Conservation (phyloP, 2,329 filamentous ascomycete genomes). For the Aspergillus versicolor region DNA sequence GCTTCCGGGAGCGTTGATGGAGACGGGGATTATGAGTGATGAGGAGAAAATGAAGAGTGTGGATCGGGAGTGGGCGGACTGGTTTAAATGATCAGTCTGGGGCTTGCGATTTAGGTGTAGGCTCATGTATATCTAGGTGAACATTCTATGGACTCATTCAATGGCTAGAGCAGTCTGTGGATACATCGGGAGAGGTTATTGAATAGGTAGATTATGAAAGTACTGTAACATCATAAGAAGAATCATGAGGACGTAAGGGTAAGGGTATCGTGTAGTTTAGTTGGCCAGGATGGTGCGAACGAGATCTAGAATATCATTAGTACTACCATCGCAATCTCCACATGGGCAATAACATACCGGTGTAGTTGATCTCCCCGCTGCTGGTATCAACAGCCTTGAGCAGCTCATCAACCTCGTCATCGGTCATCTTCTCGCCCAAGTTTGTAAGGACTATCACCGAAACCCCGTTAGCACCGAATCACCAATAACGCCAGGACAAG, state of each 20-base stretch:
- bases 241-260: conserved; percentile 26
- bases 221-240: conserved; percentile 12
- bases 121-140: not conserved
- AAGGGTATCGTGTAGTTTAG: conserved; percentile 48
- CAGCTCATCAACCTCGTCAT: conserved; percentile 97
- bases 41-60: conserved; percentile 30
- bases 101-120: not conserved
- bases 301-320: conserved; percentile 59
- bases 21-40: conserved; percentile 56
- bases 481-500: not conserved
- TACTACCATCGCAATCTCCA: not conserved
- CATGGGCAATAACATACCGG: conserved; percentile 62
- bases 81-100: conserved; percentile 16
- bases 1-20: conserved; percentile 59
- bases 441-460: conserved; percentile 76
- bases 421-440: conserved; percentile 97
- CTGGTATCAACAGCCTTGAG: conserved; percentile 97
- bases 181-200: not conserved
- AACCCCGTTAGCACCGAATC: conserved; percentile 1
- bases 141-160: not conserved
- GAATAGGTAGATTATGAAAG: conserved; percentile 7
- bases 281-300: conserved; percentile 85
- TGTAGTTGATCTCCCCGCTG: conserved; percentile 96
- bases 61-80: conserved; percentile 37
- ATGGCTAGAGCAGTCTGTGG: not conserved